A percentile compares a stretch with the other conserved stretches of the same genome.
phyloP scores from a whole-genome alignment of 2,329 filamentous ascomycete species.

The Malbranchea cinnamomea region DNA sequence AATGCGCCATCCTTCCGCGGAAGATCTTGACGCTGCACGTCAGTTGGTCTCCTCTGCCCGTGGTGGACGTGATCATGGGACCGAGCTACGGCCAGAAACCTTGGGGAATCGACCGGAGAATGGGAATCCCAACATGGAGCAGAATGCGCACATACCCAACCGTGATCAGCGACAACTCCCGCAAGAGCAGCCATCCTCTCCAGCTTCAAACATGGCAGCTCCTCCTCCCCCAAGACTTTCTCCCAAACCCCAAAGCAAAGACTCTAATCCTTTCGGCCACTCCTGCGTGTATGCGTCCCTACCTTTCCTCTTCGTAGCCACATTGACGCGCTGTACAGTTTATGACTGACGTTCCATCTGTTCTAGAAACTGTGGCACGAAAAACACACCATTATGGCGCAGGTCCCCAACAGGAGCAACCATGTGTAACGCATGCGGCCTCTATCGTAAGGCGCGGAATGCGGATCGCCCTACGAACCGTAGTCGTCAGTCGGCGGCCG shows the following conservation, averaged over 20 bases:
- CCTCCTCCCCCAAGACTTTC: constrained; percentile 15
- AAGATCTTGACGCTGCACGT: constrained; percentile 33
- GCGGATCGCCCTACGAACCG: constrained; percentile 78
- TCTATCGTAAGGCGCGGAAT: constrained; percentile 89
- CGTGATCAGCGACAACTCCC: constrained; percentile 3
- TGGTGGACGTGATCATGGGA: constrained; percentile 24
- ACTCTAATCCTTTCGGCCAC: constrained; percentile 26
- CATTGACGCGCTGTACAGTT: constrained; percentile 2
- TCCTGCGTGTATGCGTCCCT: constrained; percentile 23
- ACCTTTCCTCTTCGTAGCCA: neutral
- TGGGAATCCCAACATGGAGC: constrained; percentile 7
- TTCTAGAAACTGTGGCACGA: constrained; percentile 81
- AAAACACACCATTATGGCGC: constrained; percentile 85
- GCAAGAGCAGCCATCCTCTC: constrained; percentile 10
- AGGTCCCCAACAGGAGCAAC: constrained; percentile 83
- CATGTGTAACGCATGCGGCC: constrained; percentile 93
- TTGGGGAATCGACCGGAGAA: constrained; percentile 9
- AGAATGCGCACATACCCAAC: neutral
- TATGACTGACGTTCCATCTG: constrained; percentile 7
- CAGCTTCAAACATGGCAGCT: constrained; percentile 8
- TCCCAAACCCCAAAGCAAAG: constrained; percentile 20
- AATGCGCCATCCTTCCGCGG: constrained; percentile 29
- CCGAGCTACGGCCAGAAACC: constrained; percentile 16
- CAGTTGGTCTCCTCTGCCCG: constrained; percentile 33
- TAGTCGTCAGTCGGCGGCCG: constrained; percentile 50